Evolutionary conservation across 1,284 basidiomycete genomes (phyloP).

Genomic region (Leucoagaricus sp.): DNA sequence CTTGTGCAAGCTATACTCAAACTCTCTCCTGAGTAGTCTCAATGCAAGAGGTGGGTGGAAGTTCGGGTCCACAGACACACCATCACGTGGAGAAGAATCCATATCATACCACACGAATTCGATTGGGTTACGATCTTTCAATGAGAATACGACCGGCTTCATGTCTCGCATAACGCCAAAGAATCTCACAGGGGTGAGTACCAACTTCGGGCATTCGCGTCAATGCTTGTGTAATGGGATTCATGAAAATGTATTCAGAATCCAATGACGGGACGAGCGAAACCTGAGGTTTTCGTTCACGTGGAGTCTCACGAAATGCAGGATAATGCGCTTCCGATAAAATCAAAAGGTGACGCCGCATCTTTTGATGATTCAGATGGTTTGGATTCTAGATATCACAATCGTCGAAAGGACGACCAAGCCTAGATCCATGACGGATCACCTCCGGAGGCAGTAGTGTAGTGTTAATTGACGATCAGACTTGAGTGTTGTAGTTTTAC

Average conservation of each 20-base stretch:
- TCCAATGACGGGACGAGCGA: neutral
- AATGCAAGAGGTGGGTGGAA: conserved; percentile 38
- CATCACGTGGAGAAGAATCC: too few species aligned
- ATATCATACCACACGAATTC: neutral
- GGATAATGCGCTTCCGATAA: neutral
- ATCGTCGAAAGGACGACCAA: too few species aligned
- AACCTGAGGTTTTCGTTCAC: conserved; percentile 15
- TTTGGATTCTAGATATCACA: too few species aligned
- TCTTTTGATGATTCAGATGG: too few species aligned
- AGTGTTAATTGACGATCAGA: too few species aligned
- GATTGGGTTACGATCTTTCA: neutral
- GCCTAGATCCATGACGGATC: too few species aligned
- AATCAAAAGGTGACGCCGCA: too few species aligned
- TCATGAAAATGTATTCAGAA: neutral
- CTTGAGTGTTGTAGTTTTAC: too few species aligned
- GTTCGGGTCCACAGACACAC: neutral
- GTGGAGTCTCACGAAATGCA: conserved; percentile 16
- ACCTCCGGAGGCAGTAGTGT: too few species aligned
- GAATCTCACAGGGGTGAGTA: neutral
- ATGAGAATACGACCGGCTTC: too few species aligned
- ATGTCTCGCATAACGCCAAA: neutral
- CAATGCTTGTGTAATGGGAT: neutral
- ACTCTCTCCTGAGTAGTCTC: conserved; percentile 43
- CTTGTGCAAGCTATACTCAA: conserved; percentile 45
- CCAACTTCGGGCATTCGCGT: too few species aligned